Evolutionary conservation across 345 rosid genomes (phyloP).

Genomic region (Populus deltoides): DNA sequence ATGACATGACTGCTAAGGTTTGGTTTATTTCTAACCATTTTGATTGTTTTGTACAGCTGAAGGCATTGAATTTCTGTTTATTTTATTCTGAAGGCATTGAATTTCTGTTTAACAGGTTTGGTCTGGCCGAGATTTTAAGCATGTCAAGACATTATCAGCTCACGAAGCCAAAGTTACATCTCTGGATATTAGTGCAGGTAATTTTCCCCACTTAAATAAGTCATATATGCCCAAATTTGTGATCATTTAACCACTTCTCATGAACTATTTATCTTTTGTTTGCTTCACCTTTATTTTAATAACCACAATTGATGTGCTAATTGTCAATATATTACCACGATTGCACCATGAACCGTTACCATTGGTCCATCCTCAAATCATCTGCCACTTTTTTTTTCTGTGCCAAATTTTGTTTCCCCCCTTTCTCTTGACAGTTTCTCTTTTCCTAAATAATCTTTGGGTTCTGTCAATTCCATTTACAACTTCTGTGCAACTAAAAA

Average conservation of each 20-base stretch:
- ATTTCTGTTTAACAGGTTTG: slow-evolving; percentile 58
- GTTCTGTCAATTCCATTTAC: neutral
- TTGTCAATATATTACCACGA: neutral
- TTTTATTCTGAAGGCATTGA: neutral
- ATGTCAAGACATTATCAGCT: slow-evolving; percentile 65
- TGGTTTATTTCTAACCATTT: slow-evolving; percentile 4
- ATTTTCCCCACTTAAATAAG: neutral
- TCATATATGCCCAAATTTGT: neutral
- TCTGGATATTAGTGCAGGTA: slow-evolving; percentile 58
- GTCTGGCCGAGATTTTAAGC: slow-evolving; percentile 91
- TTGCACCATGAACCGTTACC: neutral
- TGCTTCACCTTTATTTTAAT: neutral
- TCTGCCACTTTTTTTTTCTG: neutral
- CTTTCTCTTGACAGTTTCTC: neutral
- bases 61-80: slow-evolving; percentile 16
- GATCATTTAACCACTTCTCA: neutral
- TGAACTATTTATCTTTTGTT: neutral
- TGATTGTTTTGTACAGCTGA: neutral
- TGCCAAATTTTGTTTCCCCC: neutral
- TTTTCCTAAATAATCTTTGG: neutral
- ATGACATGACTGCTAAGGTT: slow-evolving; percentile 92
- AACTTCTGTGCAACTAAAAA: neutral
- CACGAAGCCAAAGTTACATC: slow-evolving; percentile 85
- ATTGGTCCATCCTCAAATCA: neutral
- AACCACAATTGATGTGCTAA: neutral